These are phyloP conservation scores for Guadua angustifolia DNA, from an alignment of 176 grass and related monocot genomes.

Conservation along the genomic window DNA sequence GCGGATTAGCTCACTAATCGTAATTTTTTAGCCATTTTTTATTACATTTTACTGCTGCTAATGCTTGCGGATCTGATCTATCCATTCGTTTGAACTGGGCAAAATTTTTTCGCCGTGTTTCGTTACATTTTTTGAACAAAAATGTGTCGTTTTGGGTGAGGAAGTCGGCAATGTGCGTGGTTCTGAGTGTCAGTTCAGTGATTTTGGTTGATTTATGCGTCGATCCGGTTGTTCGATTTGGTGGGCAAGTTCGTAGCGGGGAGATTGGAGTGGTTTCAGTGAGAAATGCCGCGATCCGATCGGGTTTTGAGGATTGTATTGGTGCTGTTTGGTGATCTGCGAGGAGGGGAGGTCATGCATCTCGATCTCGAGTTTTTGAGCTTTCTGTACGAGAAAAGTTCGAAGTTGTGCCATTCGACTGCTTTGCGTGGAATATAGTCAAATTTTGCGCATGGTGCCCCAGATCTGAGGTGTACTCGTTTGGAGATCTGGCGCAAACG, in stretches of 20 bases:
- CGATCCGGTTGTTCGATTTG: neutral
- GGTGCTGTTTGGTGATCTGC: neutral
- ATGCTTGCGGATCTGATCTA: neutral
- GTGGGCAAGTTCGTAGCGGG: neutral
- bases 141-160: neutral
- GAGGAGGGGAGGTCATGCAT: neutral
- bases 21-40: neutral
- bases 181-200: neutral
- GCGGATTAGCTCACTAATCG: neutral
- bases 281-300: neutral
- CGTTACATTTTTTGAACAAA: neutral
- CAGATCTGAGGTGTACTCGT: neutral
- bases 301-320: neutral
- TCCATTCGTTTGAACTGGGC: neutral
- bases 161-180: neutral
- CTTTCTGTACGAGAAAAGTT: neutral
- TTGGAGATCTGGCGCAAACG: neutral
- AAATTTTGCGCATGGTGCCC: neutral
- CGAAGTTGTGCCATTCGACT: neutral
- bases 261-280: slow-evolving; percentile 7
- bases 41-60: neutral
- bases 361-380: neutral
- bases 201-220: neutral
- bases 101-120: neutral
- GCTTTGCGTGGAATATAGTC: neutral